These are phyloP conservation scores for Beauveria australis DNA, from an alignment of 2,329 filamentous ascomycete species.

Conservation along the genomic window DNA sequence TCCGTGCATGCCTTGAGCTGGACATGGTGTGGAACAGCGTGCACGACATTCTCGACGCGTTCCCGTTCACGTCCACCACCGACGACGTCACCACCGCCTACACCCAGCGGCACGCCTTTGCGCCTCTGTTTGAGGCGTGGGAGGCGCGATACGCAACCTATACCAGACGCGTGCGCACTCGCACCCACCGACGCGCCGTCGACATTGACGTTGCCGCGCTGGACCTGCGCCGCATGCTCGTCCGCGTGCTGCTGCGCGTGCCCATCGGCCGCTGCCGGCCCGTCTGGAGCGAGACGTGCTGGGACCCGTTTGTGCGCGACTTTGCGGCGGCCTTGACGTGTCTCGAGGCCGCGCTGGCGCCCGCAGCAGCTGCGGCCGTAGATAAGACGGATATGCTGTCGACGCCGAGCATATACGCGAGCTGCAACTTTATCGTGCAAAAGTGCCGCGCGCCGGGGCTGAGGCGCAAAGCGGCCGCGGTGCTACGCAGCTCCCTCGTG, in stretches of 20 bases:
- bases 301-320: background rate
- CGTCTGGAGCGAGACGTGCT: background rate
- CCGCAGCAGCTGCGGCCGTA: no score
- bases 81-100: background rate
- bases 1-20: background rate
- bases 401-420: background rate
- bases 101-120: background rate
- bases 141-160: background rate
- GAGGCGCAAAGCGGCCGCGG: background rate
- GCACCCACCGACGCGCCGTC: background rate
- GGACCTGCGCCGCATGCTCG: background rate
- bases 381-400: background rate
- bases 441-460: background rate
- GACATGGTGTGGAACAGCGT: constrained; percentile 2
- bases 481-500: background rate
- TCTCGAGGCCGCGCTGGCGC: background rate
- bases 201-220: background rate
- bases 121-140: background rate
- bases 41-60: background rate
- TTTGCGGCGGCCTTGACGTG: background rate
- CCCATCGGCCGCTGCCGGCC: background rate
- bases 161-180: no score
- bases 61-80: background rate
- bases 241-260: background rate
- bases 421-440: background rate